Evolutionary conservation across 192 early-diverging fungal species (phyloP).

Genomic region (Umbelopsis sp.): DNA sequence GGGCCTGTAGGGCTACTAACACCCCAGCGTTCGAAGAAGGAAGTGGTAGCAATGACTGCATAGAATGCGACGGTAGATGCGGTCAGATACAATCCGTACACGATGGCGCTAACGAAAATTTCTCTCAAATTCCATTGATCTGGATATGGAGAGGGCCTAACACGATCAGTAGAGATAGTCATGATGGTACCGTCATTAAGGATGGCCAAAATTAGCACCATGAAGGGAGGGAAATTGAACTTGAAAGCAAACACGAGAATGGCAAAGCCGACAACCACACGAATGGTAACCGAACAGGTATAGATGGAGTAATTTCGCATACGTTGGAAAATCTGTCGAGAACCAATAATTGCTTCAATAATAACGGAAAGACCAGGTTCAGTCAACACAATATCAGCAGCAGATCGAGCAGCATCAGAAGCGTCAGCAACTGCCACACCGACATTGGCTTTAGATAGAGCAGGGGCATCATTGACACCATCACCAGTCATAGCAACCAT

Average conservation of each 20-base stretch:
- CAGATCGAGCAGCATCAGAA: conserved; percentile 76
- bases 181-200: conserved; percentile 93
- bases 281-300: conserved; percentile 87
- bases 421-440: conserved; percentile 75
- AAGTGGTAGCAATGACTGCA: conserved; percentile 57
- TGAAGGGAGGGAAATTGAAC: conserved; percentile 82
- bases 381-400: conserved; percentile 78
- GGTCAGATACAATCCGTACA: conserved; percentile 82
- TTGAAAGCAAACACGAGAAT: conserved; percentile 75
- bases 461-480: conserved; percentile 77
- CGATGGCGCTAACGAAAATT: conserved; percentile 83
- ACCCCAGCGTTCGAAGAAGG: conserved; percentile 60
- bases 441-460: conserved; percentile 73
- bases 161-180: conserved; percentile 88
- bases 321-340: conserved; percentile 95
- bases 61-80: conserved; percentile 79
- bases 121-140: conserved; percentile 90
- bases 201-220: conserved; percentile 88
- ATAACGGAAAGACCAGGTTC: conserved; percentile 81
- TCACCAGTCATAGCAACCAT: conserved; percentile 77
- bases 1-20: conserved; percentile 25
- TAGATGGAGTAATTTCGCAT: conserved; percentile 93
- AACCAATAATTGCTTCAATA: conserved; percentile 90
- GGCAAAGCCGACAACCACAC: conserved; percentile 72
- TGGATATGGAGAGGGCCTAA: conserved; percentile 76